Conservation (phyloP, 305 asterid genomes). For the Ilex paraguariensis region DNA sequence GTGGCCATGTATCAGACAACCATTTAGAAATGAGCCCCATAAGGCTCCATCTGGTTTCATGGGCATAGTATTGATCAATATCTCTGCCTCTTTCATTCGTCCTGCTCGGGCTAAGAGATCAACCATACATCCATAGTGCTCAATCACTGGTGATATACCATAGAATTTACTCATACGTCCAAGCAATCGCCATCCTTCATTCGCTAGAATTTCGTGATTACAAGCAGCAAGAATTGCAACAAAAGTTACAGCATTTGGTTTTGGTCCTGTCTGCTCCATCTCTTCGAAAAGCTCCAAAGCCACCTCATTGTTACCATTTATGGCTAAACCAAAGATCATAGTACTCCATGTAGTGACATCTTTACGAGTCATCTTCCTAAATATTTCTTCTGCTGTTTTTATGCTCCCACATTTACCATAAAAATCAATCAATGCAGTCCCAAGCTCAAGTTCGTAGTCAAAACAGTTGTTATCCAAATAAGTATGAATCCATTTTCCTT, state of each 20-base stretch:
- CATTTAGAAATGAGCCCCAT: neutral
- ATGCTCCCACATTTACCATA: neutral
- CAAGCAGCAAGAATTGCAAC: conserved; percentile 1
- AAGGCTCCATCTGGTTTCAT: conserved; percentile 1
- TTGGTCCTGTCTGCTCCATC: conserved; percentile 3
- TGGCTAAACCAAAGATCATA: neutral
- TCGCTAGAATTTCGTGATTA: neutral
- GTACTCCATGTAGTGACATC: neutral
- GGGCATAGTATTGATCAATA: neutral
- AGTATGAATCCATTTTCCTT: neutral
- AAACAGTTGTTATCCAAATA: neutral
- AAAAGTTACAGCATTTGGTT: conserved; percentile 2
- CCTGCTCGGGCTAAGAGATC: conserved; percentile 1
- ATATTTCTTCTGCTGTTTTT: neutral
- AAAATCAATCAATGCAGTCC: neutral
- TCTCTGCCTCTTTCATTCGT: conserved; percentile 1
- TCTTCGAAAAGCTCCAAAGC: neutral
- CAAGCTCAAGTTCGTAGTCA: neutral
- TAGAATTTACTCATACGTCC: neutral
- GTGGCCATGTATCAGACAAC: conserved; percentile 1
- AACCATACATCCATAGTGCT: conserved; percentile 2
- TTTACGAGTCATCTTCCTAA: neutral
- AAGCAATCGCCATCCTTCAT: neutral
- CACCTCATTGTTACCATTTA: neutral
- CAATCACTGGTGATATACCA: neutral